Base-by-base conservation (phyloP, 2,329 filamentous ascomycete species). In the Fusarium haematococcum region DNA sequence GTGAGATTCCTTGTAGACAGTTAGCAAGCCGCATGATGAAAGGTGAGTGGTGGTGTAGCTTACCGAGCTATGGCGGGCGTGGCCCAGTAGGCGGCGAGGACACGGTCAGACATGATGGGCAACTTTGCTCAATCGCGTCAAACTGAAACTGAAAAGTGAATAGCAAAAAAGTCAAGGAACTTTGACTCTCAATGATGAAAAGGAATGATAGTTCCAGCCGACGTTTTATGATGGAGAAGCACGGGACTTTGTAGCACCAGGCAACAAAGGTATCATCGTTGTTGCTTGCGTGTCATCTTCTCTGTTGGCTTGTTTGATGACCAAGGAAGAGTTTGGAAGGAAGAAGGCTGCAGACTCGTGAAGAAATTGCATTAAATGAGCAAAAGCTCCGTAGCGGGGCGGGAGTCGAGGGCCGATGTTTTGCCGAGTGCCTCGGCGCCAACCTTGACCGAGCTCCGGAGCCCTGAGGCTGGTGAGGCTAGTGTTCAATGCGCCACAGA, bases 1-100 rank as follows among this genome's bases (percentile, higher is more conserved):
- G 91, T 90, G 70, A 94, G 83, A 69, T 91, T 93, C 85, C 93
- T 95, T 13, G n/a, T 14, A 23, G 0, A 13, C 10, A 25, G 77
- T 83, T 74, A 80, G 77, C 25, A 65, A 10, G 23, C 57, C 43
- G 23, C 20, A 18, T 20, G n/a, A 18, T 54, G 35, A 27, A 10
- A 6, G 18, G 16, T 35, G 48, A 32, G 14, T 2, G 14, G 11
- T 8, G 33, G 18, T 45, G 5, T 37, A 35, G 67, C 83, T 79
- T 81, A 86, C 85, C 85, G 84, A 70, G 85, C 79, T 70, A 86
- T 78, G 58, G 83, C 79, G 41, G 85, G 85, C 75, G 83, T 73
- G 70, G 80, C 81, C 83, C 83, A 83, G 77, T 83, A 86, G 69
- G 77, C 79, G 48, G 81, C 80, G 62, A 81, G 39, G 7, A 75